Evolutionary conservation across 495 filamentous ascomycete genomes (phyloP).

Genomic region (Xylaria grammica): DNA sequence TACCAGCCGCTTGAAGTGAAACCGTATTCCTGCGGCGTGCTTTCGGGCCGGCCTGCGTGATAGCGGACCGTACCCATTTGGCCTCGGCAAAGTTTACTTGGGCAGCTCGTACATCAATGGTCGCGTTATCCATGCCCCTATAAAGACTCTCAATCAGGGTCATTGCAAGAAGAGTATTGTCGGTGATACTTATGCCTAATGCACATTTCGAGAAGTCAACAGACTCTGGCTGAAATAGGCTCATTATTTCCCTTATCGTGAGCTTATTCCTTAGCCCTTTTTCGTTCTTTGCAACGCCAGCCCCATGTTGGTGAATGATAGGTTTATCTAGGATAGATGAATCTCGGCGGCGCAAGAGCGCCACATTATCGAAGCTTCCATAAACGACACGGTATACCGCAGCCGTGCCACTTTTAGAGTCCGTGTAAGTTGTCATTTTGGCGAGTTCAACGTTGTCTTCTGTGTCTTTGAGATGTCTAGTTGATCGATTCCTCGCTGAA

Average conservation of each 20-base stretch:
- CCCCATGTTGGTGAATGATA: not conserved
- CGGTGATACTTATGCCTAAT: not conserved
- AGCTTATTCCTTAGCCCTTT: not conserved
- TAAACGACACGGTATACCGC: not conserved
- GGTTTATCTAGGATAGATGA: too few relatives aligned
- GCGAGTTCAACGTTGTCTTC: not conserved
- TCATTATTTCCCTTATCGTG: not conserved
- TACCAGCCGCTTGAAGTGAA: not conserved
- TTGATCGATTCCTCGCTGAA: not conserved
- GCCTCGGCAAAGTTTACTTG: not conserved
- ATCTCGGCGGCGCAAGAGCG: slow-evolving; percentile 2
- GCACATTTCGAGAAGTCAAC: slow-evolving; percentile 13
- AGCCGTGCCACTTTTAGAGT: not conserved
- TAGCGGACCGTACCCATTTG: not conserved
- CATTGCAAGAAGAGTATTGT: not conserved
- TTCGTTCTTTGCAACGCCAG: not conserved
- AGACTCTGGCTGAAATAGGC: slow-evolving; percentile 2
- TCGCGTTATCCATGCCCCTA: not conserved
- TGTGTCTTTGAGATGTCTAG: not conserved
- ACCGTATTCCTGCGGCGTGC: not conserved
- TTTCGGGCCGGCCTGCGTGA: not conserved
- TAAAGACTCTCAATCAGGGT: slow-evolving; percentile 13
- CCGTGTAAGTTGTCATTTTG: not conserved
- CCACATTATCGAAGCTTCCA: slow-evolving; percentile 1
- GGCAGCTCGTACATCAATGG: slow-evolving; percentile 14